These are phyloP conservation scores for Vigna angularis DNA, from an alignment of 306 rosid genomes.

Conservation along the genomic window DNA sequence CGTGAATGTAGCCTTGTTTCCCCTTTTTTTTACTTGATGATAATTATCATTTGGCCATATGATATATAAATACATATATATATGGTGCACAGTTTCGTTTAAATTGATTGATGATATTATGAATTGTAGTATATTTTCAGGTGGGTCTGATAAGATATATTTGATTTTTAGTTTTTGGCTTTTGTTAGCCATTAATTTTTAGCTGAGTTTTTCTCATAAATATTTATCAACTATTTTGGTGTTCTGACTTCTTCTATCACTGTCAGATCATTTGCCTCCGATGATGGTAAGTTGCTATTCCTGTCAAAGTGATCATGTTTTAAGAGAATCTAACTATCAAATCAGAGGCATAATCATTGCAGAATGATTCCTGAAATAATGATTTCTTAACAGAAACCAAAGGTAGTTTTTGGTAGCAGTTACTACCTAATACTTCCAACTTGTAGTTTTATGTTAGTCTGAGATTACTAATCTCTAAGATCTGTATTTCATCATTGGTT, in stretches of 20 bases:
- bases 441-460: conserved; percentile 6
- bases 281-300: conserved; percentile 40
- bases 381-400: conserved; percentile 12
- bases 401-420: conserved; percentile 36
- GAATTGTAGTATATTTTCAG: conserved; percentile 54
- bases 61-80: conserved; percentile 12
- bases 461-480: conserved; percentile 22
- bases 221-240: conserved; percentile 31
- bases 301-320: conserved; percentile 27
- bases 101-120: conserved; percentile 51
- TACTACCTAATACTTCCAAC: conserved; percentile 27
- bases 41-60: conserved; percentile 51
- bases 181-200: conserved; percentile 24
- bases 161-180: conserved; percentile 45
- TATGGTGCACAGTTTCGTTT: conserved; percentile 48
- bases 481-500: neutral
- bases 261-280: conserved; percentile 11
- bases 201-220: conserved; percentile 23
- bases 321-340: neutral
- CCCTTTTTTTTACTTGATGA: conserved; percentile 53
- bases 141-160: conserved; percentile 39
- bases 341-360: conserved; percentile 15
- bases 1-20: conserved; percentile 51
- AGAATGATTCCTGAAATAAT: conserved; percentile 24
- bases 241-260: conserved; percentile 37